Evolutionary conservation across 768 basidiomycete genomes (phyloP).

Genomic region (Imleria badia): DNA sequence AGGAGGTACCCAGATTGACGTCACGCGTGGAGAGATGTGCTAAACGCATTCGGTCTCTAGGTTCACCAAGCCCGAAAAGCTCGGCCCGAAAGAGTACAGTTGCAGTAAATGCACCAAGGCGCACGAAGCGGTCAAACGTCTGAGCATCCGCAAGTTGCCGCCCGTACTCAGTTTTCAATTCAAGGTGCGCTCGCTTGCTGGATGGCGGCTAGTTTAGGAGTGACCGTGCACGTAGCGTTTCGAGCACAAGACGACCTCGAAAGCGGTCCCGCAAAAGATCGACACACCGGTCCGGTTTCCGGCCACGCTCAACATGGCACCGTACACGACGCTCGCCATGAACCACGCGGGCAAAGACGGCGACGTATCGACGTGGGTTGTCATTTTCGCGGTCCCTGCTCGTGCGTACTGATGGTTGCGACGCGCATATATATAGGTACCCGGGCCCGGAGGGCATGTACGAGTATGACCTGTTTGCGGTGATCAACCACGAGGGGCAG

Average conservation of each 20-base stretch:
- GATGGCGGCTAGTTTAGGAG: neutral
- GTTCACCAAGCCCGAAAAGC: slow-evolving; percentile 82
- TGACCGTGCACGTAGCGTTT: slow-evolving; percentile 61
- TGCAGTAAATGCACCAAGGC: slow-evolving; percentile 80
- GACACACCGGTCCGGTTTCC: slow-evolving; percentile 83
- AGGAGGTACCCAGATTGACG: slow-evolving; percentile 48
- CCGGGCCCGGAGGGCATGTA: slow-evolving; percentile 69
- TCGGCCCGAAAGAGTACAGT: slow-evolving; percentile 79
- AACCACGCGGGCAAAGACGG: slow-evolving; percentile 48
- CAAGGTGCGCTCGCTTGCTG: slow-evolving; percentile 49
- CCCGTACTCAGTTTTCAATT: slow-evolving; percentile 93
- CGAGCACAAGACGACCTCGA: slow-evolving; percentile 79
- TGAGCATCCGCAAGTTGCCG: slow-evolving; percentile 83
- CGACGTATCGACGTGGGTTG: slow-evolving; percentile 28
- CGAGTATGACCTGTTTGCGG: slow-evolving; percentile 89
- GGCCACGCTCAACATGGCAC: slow-evolving; percentile 81
- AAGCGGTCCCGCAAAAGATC: slow-evolving; percentile 77
- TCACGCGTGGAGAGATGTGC: neutral
- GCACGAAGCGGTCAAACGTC: slow-evolving; percentile 78
- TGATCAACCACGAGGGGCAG: slow-evolving; percentile 93
- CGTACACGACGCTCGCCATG: slow-evolving; percentile 71
- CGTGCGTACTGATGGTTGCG: neutral
- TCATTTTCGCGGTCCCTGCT: neutral
- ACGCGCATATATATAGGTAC: slow-evolving; percentile 30
- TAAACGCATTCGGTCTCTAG: slow-evolving; percentile 37